These are phyloP conservation scores for Neurospora sp. DNA, from an alignment of 495 filamentous ascomycete species.

Conservation along the genomic window DNA sequence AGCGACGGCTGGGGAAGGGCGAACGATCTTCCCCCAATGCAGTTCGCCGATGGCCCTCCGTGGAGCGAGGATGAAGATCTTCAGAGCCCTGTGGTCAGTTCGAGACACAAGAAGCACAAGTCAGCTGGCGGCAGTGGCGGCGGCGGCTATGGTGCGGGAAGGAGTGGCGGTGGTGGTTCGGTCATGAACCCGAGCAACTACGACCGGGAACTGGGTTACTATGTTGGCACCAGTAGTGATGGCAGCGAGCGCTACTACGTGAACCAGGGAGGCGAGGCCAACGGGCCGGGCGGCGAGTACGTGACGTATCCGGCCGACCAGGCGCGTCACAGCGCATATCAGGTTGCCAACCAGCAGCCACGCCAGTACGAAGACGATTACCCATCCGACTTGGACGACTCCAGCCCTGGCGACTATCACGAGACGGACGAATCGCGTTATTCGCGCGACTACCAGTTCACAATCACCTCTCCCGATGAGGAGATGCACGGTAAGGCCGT, in stretches of 20 bases:
- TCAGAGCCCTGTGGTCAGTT: conserved; percentile 74
- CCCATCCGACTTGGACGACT: conserved; percentile 53
- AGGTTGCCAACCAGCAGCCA: conserved; percentile 29
- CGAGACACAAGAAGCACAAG: conserved; percentile 77
- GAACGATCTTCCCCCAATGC: conserved; percentile 70
- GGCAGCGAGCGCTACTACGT: conserved; percentile 72
- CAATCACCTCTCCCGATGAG: conserved; percentile 89
- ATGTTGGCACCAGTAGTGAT: conserved; percentile 57
- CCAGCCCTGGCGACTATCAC: conserved; percentile 35
- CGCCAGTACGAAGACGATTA: conserved; percentile 48
- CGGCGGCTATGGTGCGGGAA: conserved; percentile 13
- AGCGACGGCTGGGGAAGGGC: conserved; percentile 30
- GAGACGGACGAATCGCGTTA: conserved; percentile 57
- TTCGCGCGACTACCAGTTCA: conserved; percentile 86
- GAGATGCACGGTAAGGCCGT: conserved; percentile 97
- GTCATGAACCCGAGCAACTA: conserved; percentile 33
- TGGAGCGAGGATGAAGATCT: conserved; percentile 96
- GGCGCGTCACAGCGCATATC: conserved; percentile 43
- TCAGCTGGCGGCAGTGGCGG: conserved; percentile 45
- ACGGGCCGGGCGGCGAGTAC: conserved; percentile 69
- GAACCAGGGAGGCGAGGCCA: conserved; percentile 54
- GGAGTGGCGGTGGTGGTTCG: conserved; percentile 25
- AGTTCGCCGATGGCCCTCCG: conserved; percentile 87
- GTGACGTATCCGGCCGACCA: conserved; percentile 66
- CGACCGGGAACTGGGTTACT: conserved; percentile 50